These are phyloP conservation scores for Yamadazyma dendronema DNA, from an alignment of 1,139 yeast genomes.

Conservation along the genomic window DNA sequence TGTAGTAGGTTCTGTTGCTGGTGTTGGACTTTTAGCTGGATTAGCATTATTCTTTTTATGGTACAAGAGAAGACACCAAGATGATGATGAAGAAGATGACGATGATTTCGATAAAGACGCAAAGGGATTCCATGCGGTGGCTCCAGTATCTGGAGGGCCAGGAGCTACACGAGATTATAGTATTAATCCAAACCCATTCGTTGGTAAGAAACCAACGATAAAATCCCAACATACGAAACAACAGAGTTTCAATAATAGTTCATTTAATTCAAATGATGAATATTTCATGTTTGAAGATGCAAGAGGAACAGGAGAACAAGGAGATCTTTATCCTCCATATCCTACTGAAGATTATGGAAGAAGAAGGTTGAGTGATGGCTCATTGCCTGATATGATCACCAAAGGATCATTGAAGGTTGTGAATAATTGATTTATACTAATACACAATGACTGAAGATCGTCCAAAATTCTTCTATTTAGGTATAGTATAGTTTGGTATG, in stretches of 20 bases:
- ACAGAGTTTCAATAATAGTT: conserved; percentile 20
- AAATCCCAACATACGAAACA: conserved; percentile 17
- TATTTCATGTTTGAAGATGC: conserved; percentile 21
- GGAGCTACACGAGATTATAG: conserved; percentile 12
- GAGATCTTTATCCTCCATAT: conserved; percentile 15
- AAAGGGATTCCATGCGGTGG: conserved; percentile 21
- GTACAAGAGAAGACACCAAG: conserved; percentile 33
- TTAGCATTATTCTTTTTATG: conserved; percentile 43
- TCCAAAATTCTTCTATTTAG: not conserved
- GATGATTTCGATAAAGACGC: conserved; percentile 23
- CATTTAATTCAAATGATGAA: conserved; percentile 29
- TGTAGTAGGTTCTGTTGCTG: conserved; percentile 61
- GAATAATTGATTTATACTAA: conserved; percentile 26
- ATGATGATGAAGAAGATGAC: conserved; percentile 37
- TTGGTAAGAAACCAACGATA: conserved; percentile 16
- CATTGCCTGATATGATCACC: conserved; percentile 65
- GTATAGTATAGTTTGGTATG: too few relatives aligned
- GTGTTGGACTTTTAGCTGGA: conserved; percentile 39
- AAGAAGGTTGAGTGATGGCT: conserved; percentile 64
- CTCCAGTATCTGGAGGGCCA: conserved; percentile 24
- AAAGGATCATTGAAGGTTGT: conserved; percentile 48
- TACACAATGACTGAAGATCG: conserved; percentile 4
- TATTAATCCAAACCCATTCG: conserved; percentile 23
- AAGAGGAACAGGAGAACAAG: conserved; percentile 10
- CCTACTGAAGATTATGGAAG: conserved; percentile 37